These are phyloP conservation scores for Vachellia pachyceras DNA, from an alignment of 306 rosid species.

Conservation along the genomic window DNA sequence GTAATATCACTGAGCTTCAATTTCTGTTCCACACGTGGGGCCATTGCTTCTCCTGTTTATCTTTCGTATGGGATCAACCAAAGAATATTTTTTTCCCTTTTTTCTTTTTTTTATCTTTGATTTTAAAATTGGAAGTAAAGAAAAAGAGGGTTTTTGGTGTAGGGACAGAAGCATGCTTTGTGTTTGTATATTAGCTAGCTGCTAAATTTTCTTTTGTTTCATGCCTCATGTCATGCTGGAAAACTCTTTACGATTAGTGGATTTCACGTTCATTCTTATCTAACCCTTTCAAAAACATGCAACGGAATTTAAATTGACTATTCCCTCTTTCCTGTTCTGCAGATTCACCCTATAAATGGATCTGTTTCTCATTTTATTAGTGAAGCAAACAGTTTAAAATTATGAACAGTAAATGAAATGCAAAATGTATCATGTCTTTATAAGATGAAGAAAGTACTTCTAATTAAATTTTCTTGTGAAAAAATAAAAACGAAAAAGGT, in stretches of 20 bases:
- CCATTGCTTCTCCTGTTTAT: slow-evolving; percentile 44
- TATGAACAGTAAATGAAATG: neutral
- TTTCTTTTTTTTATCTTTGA: neutral
- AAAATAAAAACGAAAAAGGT: neutral
- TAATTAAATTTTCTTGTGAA: neutral
- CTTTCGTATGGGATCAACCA: slow-evolving; percentile 50
- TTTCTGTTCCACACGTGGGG: slow-evolving; percentile 68
- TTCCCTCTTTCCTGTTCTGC: neutral
- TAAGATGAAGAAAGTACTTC: neutral
- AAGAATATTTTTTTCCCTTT: slow-evolving; percentile 41
- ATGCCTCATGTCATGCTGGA: slow-evolving; percentile 23
- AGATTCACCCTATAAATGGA: neutral
- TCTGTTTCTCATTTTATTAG: slow-evolving; percentile 36
- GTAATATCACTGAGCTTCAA: slow-evolving; percentile 42
- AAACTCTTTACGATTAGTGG: slow-evolving; percentile 1
- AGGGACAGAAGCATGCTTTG: too few species aligned
- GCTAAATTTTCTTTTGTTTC: slow-evolving; percentile 17
- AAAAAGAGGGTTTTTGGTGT: slow-evolving; percentile 6
- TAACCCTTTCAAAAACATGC: neutral
- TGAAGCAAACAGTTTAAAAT: neutral
- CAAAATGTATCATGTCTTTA: neutral
- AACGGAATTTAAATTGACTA: neutral
- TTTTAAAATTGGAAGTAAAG: slow-evolving; percentile 23
- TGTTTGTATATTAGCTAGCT: too few species aligned
- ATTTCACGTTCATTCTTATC: slow-evolving; percentile 20